Base-by-base conservation (phyloP, 257 asterid genomes). In the Ocimum tenuiflorum region DNA sequence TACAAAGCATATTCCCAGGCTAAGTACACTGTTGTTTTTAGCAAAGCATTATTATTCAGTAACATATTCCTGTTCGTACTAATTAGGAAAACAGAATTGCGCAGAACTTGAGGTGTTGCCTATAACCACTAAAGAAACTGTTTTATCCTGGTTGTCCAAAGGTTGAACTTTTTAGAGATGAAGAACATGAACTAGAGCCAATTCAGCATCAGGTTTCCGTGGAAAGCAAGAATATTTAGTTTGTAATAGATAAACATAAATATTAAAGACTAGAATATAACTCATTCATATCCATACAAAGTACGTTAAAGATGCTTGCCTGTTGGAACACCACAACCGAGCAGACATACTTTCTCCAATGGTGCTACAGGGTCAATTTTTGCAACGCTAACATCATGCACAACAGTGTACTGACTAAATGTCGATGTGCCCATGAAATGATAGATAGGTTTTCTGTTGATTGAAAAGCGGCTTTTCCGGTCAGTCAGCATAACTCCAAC, bases 391-490 rank as follows among this genome's bases (percentile, higher is more conserved):
- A 91, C 96, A 68, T 91, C 91, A 75, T 91, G 96, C 45, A 91
- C 98, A 62, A 91, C 98, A 17, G 95, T 88, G 73, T 91, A 94
- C 78, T 90, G 97, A 73, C 97, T 94, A 67, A 94, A 94, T 0
- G 99, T 94, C 7, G 99, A 94, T 60, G 99, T 90, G 62, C 99
- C 99, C 99, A 94, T 94, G 82, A 90, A 94, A 80, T 94, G 99
- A 68, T 90, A 94, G 58, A 94, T 69, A 10, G 95, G 86, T 60
- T 88, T 94, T 8, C 96, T 95, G 6, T 90, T 82, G 74, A 94
- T 54, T 11, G 97, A 94, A 66, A 94, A 94, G 6, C 99, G 95
- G 80, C 92, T 83, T 77, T 90, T 68, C 54, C 87, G 92, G 55
- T 94, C 99, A 6, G 23, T 90, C 88, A 90, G 71, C 99, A 94